These are phyloP conservation scores for Viola pubescens DNA, from an alignment of 441 rosid species.

Conservation along the genomic window DNA sequence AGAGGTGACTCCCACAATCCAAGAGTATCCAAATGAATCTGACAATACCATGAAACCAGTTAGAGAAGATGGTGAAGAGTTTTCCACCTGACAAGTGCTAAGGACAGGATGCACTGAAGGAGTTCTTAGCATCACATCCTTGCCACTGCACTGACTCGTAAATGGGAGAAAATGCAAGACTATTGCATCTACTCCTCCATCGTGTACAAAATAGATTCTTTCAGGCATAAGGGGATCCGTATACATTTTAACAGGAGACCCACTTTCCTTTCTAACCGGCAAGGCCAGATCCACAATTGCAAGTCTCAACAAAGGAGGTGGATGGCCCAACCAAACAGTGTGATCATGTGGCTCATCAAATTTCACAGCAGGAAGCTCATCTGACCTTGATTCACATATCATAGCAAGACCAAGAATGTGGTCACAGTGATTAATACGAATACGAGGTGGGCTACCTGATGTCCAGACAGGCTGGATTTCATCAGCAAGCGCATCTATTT, in stretches of 20 bases:
- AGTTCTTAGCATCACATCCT: conserved; percentile 56
- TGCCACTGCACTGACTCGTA: conserved; percentile 67
- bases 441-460: conserved; percentile 58
- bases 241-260: conserved; percentile 43
- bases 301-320: conserved; percentile 83
- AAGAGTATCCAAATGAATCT: conserved; percentile 82
- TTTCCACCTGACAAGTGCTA: conserved; percentile 71
- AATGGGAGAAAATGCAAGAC: conserved; percentile 93
- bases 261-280: conserved; percentile 43
- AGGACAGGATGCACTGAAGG: conserved; percentile 87
- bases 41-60: conserved; percentile 60
- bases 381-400: conserved; percentile 67
- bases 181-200: conserved; percentile 82
- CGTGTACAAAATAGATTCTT: conserved; percentile 68
- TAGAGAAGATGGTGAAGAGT: conserved; percentile 41
- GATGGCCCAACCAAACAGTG: conserved; percentile 77
- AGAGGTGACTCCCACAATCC: conserved; percentile 70
- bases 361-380: conserved; percentile 40
- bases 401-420: conserved; percentile 67
- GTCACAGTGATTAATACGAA: conserved; percentile 53
- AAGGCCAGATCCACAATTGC: conserved; percentile 92
- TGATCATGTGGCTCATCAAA: conserved; percentile 54
- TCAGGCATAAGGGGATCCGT: conserved; percentile 75
- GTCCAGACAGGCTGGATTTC: conserved; percentile 97
- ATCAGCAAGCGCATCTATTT: conserved; percentile 90